Percentiles rank a stretch among this genome's conserved stretches.
Conservation (phyloP, 768 basidiomycete species). For the Tulasnella sp. region DNA sequence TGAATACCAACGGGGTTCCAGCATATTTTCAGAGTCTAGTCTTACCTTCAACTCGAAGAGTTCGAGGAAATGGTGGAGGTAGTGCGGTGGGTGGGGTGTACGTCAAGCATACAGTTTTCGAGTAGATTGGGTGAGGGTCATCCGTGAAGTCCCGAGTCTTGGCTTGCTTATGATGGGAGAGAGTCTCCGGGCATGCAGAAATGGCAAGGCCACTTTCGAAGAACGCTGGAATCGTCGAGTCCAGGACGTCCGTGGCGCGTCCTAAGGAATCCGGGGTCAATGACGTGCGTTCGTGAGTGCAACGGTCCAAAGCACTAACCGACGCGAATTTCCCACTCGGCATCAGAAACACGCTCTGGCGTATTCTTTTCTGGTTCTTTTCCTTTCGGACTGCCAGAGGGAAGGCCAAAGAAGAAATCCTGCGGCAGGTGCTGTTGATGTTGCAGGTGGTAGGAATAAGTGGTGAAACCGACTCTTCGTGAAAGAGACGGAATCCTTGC, state of each 20-base stretch:
- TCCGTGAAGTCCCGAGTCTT: background rate
- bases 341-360: constrained; percentile 42
- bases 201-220: constrained; percentile 58
- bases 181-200: background rate
- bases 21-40: background rate
- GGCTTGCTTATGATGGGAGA: background rate
- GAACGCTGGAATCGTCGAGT: constrained; percentile 63
- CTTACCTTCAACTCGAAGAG: constrained; percentile 62
- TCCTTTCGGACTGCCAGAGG: background rate
- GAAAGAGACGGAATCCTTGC: background rate
- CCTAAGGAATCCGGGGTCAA: constrained; percentile 37
- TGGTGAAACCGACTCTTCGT: background rate
- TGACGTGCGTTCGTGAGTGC: constrained; percentile 26
- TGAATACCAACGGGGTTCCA: background rate
- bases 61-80: constrained; percentile 56
- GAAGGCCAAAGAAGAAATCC: background rate
- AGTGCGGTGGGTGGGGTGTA: constrained; percentile 63
- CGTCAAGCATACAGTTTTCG: constrained; percentile 49
- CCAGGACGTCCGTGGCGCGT: constrained; percentile 59
- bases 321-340: constrained; percentile 72
- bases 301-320: constrained; percentile 36
- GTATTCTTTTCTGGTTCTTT: background rate
- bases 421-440: background rate
- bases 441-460: background rate
- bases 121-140: constrained; percentile 39